These are phyloP conservation scores for Russula sp. DNA, from an alignment of 768 basidiomycete species.

Conservation along the genomic window DNA sequence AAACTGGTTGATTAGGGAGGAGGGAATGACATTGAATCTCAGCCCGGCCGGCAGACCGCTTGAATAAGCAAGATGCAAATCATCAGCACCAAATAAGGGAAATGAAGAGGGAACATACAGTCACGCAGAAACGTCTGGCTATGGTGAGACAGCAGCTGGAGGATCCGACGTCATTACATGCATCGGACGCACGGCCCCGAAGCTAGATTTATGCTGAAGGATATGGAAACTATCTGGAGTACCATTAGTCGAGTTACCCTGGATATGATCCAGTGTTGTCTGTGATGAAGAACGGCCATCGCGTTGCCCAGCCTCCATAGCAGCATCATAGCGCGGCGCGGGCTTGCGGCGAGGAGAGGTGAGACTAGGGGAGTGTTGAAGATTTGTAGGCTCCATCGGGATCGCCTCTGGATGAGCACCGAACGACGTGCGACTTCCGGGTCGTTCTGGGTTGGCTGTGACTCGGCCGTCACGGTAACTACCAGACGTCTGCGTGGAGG, in stretches of 20 bases:
- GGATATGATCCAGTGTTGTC: conserved; percentile 30
- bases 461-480: not conserved
- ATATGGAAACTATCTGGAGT: conserved; percentile 19
- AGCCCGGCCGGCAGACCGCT: conserved; percentile 30
- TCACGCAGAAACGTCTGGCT: conserved; percentile 2
- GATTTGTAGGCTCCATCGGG: conserved; percentile 21
- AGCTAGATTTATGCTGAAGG: conserved; percentile 37
- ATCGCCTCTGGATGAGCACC: conserved; percentile 11
- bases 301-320: not conserved
- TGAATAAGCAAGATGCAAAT: not conserved
- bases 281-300: conserved; percentile 27
- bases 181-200: conserved; percentile 34
- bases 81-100: not conserved
- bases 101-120: conserved; percentile 1
- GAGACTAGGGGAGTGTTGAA: not conserved
- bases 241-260: conserved; percentile 6
- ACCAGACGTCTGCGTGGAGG: conserved; percentile 11
- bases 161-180: conserved; percentile 36
- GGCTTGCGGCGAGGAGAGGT: conserved; percentile 27
- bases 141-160: conserved; percentile 25
- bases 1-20: not conserved
- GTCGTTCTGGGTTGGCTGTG: not conserved
- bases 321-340: conserved; percentile 25
- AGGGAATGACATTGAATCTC: not conserved
- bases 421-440: conserved; percentile 7